phyloP scores from a whole-genome alignment of 352 stramenopile species.

The Globisporangium sylvaticum region DNA sequence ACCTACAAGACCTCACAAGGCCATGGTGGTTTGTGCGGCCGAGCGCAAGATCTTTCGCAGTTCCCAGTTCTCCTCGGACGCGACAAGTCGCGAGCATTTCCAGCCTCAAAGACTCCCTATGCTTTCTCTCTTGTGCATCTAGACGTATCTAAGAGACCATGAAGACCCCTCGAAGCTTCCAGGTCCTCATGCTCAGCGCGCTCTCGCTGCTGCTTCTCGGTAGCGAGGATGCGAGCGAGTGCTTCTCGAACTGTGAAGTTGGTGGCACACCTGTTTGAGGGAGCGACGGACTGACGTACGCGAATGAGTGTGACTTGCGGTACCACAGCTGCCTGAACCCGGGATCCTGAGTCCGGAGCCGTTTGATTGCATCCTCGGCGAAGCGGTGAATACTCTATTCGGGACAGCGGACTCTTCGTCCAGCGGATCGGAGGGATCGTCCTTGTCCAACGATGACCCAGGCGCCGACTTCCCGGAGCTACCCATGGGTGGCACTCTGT shows the following conservation, averaged over 20 bases:
- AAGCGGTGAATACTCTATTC: too few species aligned
- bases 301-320: slow-evolving; percentile 13
- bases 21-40: background rate
- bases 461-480: background rate
- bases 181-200: background rate
- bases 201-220: background rate
- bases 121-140: background rate
- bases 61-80: background rate
- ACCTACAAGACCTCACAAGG: too few species aligned
- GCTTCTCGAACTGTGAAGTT: background rate
- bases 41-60: background rate
- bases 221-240: background rate
- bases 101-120: too few species aligned
- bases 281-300: slow-evolving; percentile 12
- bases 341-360: background rate
- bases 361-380: too few species aligned
- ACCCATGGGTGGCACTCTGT: background rate
- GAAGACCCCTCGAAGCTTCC: slow-evolving; percentile 4
- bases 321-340: slow-evolving; percentile 2
- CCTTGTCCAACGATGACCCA: background rate
- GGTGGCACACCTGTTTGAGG: slow-evolving; percentile 17
- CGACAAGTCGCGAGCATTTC: background rate
- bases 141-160: background rate
- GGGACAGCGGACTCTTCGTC: background rate
- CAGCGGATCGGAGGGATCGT: background rate